Conservation (phyloP, 1,284 basidiomycete genomes). For the Vanrija sp. region DNA sequence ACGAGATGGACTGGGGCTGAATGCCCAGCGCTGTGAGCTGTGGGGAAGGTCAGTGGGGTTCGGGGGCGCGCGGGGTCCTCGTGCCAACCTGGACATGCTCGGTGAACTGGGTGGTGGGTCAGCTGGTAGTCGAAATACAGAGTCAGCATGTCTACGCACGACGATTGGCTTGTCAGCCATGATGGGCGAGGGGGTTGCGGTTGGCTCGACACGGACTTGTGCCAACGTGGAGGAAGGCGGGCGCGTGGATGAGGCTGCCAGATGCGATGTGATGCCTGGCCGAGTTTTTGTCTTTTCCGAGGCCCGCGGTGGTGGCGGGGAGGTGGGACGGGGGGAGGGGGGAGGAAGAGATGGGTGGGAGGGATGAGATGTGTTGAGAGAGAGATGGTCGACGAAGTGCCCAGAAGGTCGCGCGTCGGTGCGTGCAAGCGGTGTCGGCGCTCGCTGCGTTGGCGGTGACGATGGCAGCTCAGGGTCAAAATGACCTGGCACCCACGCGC, state of each 20-base stretch:
- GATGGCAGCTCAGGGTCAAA: slow-evolving; percentile 5
- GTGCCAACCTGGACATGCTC: slow-evolving; percentile 44
- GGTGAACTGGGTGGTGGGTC: slow-evolving; percentile 44
- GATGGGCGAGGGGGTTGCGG: slow-evolving; percentile 13
- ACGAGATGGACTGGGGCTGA: slow-evolving; percentile 93
- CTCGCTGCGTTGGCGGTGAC: background rate
- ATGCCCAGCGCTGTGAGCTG: slow-evolving; percentile 95
- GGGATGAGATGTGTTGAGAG: no score
- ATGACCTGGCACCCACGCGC: background rate
- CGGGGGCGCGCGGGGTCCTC: background rate
- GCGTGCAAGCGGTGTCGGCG: no score
- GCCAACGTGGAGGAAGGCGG: slow-evolving; percentile 7
- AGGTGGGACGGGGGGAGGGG: background rate
- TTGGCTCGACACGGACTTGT: slow-evolving; percentile 1
- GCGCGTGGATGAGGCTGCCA: background rate
- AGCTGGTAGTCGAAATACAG: background rate
- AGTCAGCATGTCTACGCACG: slow-evolving; percentile 21
- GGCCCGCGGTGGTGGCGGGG: background rate
- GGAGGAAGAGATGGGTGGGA: background rate
- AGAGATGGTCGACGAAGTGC: no score
- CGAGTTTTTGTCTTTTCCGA: background rate
- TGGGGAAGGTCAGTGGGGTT: background rate
- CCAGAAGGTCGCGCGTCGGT: no score
- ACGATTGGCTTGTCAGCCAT: slow-evolving; percentile 49
- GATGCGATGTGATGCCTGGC: background rate